Percentiles rank a stretch among this genome's conserved stretches.
Conservation (phyloP, 2,329 filamentous ascomycete species). For the Phyllosticta ampelicida region DNA sequence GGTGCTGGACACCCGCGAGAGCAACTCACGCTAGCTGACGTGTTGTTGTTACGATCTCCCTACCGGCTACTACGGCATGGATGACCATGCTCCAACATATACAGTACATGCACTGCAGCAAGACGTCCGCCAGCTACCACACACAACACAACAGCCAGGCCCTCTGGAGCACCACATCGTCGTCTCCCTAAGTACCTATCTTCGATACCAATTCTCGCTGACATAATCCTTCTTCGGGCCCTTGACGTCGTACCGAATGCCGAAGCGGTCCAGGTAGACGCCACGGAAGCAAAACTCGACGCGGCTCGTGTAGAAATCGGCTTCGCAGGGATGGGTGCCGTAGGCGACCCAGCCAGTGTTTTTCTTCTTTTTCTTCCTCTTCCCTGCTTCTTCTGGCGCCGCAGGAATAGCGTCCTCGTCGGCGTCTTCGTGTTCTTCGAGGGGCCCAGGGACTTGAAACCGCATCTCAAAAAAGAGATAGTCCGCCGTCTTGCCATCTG, state of each 20-base stretch:
- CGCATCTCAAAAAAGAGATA: conserved; percentile 66
- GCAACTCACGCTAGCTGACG: too few species aligned
- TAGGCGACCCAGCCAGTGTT: conserved; percentile 20
- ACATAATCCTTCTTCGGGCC: conserved; percentile 33
- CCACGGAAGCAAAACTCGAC: conserved; percentile 47
- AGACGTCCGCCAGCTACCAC: too few species aligned
- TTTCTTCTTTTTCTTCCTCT: conserved; percentile 40
- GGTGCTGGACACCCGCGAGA: too few species aligned
- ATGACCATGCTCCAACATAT: too few species aligned
- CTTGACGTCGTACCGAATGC: conserved; percentile 28
- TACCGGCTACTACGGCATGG: too few species aligned
- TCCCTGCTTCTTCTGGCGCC: conserved; percentile 13
- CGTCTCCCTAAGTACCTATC: neutral
- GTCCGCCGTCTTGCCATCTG: conserved; percentile 54
- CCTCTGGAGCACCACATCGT: too few species aligned
- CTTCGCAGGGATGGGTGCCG: conserved; percentile 51
- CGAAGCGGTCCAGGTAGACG: conserved; percentile 19
- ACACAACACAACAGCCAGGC: too few species aligned
- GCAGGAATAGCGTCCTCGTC: too few species aligned
- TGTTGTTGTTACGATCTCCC: too few species aligned
- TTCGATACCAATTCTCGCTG: conserved; percentile 24
- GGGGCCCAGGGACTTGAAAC: conserved; percentile 24
- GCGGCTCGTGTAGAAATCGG: conserved; percentile 60
- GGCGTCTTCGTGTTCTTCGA: too few species aligned
- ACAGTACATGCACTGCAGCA: too few species aligned